Conservation (phyloP, 495 filamentous ascomycete genomes). For the Penicillium paradoxum region DNA sequence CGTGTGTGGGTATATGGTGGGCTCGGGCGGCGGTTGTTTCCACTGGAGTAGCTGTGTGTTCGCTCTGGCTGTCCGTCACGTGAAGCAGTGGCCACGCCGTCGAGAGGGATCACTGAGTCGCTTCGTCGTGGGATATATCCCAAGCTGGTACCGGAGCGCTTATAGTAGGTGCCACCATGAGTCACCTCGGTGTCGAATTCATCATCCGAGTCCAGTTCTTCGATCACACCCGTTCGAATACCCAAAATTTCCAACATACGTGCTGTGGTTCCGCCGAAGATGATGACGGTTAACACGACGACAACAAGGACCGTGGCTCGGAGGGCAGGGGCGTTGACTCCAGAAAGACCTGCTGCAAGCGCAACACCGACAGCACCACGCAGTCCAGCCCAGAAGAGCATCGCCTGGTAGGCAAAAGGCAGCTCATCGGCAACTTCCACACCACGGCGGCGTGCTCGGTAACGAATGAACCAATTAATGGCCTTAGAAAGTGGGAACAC, state of each 20-base stretch:
- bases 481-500: conserved; percentile 87
- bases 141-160: conserved; percentile 62
- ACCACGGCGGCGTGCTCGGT: conserved; percentile 75
- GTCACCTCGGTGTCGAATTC: conserved; percentile 96
- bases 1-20: conserved; percentile 39
- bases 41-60: conserved; percentile 50
- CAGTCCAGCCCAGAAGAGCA: conserved; percentile 98
- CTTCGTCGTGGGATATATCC: conserved; percentile 67
- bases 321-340: conserved; percentile 69
- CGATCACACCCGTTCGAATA: conserved; percentile 90
- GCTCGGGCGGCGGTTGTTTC: conserved; percentile 47
- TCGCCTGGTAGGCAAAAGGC: conserved; percentile 87
- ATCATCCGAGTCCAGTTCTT: conserved; percentile 94
- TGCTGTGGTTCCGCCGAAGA: conserved; percentile 97
- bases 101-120: conserved; percentile 52
- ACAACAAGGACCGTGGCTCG: conserved; percentile 93
- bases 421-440: conserved; percentile 81
- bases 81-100: conserved; percentile 38
- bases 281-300: conserved; percentile 95
- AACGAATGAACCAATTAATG: conserved; percentile 92
- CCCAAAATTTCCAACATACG: conserved; percentile 95
- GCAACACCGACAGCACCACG: conserved; percentile 96
- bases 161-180: conserved; percentile 69
- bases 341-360: conserved; percentile 79
- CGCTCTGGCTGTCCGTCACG: conserved; percentile 28